Percentiles rank a stretch among this genome's conserved stretches.
Evolutionary conservation across 345 rosid species (phyloP).

Genomic region (Dovyalis caffra): DNA sequence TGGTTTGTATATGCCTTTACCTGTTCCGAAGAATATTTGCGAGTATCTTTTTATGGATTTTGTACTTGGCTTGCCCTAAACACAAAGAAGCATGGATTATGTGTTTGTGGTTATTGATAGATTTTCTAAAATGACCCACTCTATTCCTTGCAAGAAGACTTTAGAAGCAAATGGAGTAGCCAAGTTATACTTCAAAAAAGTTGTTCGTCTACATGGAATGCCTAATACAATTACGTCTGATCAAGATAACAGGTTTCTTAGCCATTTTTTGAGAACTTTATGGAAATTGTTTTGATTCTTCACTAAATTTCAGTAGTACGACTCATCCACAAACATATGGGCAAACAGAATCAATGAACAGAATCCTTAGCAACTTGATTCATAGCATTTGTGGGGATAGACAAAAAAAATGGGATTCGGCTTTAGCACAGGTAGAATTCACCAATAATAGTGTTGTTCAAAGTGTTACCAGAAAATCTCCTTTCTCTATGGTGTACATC

Average conservation of each 20-base stretch:
- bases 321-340: not conserved
- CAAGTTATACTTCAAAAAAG: too few species aligned
- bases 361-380: not conserved
- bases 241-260: too few species aligned
- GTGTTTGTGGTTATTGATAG: not conserved
- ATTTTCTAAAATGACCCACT: constrained; percentile 1
- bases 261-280: too few species aligned
- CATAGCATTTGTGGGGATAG: not conserved
- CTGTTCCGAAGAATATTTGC: not conserved
- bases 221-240: too few species aligned
- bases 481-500: not conserved
- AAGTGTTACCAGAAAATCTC: not conserved
- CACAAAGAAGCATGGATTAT: not conserved
- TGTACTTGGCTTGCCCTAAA: not conserved
- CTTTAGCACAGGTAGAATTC: too few species aligned
- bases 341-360: not conserved
- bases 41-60: not conserved
- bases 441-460: not conserved
- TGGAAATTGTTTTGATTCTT: not conserved
- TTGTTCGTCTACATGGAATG: too few species aligned
- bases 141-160: too few species aligned
- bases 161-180: too few species aligned
- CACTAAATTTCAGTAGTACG: not conserved
- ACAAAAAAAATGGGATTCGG: too few species aligned
- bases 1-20: not conserved